Conservation (phyloP, 1,139 yeast species). For the Scheffersomyces lignicola region DNA sequence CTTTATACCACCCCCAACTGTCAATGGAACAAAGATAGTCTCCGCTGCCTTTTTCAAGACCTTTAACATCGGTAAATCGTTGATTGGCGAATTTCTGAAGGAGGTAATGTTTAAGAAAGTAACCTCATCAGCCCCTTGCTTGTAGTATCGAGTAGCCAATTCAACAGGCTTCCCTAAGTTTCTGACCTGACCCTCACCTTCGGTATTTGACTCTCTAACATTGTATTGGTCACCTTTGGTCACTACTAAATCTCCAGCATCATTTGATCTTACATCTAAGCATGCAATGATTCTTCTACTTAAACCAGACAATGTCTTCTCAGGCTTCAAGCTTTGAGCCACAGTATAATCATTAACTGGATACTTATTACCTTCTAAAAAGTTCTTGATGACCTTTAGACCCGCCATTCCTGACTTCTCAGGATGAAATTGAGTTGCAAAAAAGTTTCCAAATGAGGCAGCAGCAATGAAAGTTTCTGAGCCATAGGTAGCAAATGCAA, state of each 20-base stretch:
- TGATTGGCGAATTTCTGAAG: conserved; percentile 87
- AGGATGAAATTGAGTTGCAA: conserved; percentile 97
- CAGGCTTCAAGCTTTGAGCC: conserved; percentile 27
- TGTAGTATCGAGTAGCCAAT: conserved; percentile 82
- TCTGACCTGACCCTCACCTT: conserved; percentile 58
- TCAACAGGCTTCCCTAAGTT: conserved; percentile 96
- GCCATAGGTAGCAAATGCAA: conserved; percentile 75
- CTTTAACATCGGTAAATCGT: conserved; percentile 92
- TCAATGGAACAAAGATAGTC: conserved; percentile 90
- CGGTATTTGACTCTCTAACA: conserved; percentile 71
- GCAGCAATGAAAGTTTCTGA: conserved; percentile 86
- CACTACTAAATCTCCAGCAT: conserved; percentile 90
- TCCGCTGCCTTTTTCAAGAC: conserved; percentile 81
- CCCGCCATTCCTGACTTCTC: conserved; percentile 96
- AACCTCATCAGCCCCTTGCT: conserved; percentile 96
- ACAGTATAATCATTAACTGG: conserved; percentile 21
- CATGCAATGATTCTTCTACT: conserved; percentile 94
- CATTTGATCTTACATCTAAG: conserved; percentile 93
- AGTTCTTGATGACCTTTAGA: conserved; percentile 67
- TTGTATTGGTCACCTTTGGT: conserved; percentile 98
- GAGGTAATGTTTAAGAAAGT: conserved; percentile 94
- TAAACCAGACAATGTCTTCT: conserved; percentile 63
- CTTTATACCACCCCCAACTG: conserved; percentile 97
- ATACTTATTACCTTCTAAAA: conserved; percentile 53
- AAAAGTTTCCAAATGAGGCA: conserved; percentile 66